Evolutionary conservation across 805 yeast species (phyloP).

Genomic region (Scheffersomyces stipitis): DNA sequence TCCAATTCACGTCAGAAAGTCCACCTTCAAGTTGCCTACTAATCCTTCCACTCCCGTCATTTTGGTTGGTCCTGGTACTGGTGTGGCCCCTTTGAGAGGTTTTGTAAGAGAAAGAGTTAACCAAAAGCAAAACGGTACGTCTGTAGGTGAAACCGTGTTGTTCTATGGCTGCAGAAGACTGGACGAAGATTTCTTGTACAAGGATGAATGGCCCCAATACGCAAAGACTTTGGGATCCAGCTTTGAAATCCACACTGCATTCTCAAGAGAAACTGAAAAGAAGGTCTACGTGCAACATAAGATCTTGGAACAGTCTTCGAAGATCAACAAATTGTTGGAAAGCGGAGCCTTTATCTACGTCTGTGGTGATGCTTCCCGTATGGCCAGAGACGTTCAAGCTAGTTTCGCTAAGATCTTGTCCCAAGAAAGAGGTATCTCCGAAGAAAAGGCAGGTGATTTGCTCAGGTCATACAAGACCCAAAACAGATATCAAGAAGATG

Average conservation of each 20-base stretch:
- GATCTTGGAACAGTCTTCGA: slow-evolving; percentile 51
- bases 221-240: slow-evolving; percentile 56
- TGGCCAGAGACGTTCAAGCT: slow-evolving; percentile 91
- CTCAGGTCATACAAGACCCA: slow-evolving; percentile 77
- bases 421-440: slow-evolving; percentile 59
- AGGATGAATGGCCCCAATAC: slow-evolving; percentile 86
- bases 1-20: slow-evolving; percentile 92
- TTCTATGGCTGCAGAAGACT: slow-evolving; percentile 87
- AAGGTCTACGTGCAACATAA: slow-evolving; percentile 86
- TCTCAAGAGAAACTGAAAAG: slow-evolving; percentile 66
- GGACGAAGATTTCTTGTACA: slow-evolving; percentile 79
- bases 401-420: slow-evolving; percentile 64
- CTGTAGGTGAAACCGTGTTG: slow-evolving; percentile 67
- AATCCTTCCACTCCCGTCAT: slow-evolving; percentile 82
- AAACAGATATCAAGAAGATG: slow-evolving; percentile 95
- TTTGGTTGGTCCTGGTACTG: slow-evolving; percentile 97
- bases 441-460: slow-evolving; percentile 71
- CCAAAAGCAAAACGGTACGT: slow-evolving; percentile 32
- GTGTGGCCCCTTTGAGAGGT: slow-evolving; percentile 98
- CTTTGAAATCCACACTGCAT: slow-evolving; percentile 78
- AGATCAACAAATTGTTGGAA: slow-evolving; percentile 53
- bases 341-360: slow-evolving; percentile 88
- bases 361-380: slow-evolving; percentile 94
- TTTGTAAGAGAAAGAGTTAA: slow-evolving; percentile 85
- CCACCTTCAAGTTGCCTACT: slow-evolving; percentile 90